Evolutionary conservation across 225 moss, liverwort and hornwort genomes (phyloP).

Genomic region (Antitrichia curtipendula): DNA sequence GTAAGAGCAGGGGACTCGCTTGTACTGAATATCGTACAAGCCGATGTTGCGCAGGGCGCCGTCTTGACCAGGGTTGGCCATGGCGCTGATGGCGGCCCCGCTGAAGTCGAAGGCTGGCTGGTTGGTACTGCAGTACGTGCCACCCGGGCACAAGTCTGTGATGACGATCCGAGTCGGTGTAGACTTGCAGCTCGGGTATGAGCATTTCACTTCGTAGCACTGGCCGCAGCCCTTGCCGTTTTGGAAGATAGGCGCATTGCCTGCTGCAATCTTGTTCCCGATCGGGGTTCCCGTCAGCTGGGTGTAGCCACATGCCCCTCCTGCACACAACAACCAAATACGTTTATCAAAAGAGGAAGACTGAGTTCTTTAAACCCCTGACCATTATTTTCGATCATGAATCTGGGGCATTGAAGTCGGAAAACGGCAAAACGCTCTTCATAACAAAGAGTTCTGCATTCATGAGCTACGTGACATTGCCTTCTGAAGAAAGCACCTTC

Average conservation of each 20-base stretch:
- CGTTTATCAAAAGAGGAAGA: background rate
- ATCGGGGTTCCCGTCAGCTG: background rate
- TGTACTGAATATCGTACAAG: background rate
- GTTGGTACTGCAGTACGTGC: background rate
- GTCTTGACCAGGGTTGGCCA: background rate
- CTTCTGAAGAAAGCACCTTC: too few relatives aligned
- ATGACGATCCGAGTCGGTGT: background rate
- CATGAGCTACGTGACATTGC: background rate
- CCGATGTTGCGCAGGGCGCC: background rate
- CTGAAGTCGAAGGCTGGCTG: background rate
- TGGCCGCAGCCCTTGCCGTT: background rate
- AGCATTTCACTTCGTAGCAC: constrained; percentile 11
- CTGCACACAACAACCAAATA: background rate
- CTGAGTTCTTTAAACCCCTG: background rate
- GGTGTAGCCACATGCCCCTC: constrained; percentile 13
- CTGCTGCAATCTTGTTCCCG: background rate
- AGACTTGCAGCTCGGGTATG: background rate
- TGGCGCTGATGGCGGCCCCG: background rate
- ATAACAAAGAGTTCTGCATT: background rate
- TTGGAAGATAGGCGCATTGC: background rate
- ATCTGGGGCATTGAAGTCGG: background rate
- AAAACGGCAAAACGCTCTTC: background rate
- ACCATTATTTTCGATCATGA: background rate
- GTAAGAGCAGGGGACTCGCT: background rate
- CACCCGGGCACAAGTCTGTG: background rate